These are phyloP conservation scores for Hyaloperonospora brassicae DNA, from an alignment of 352 stramenopile species.

Conservation along the genomic window DNA sequence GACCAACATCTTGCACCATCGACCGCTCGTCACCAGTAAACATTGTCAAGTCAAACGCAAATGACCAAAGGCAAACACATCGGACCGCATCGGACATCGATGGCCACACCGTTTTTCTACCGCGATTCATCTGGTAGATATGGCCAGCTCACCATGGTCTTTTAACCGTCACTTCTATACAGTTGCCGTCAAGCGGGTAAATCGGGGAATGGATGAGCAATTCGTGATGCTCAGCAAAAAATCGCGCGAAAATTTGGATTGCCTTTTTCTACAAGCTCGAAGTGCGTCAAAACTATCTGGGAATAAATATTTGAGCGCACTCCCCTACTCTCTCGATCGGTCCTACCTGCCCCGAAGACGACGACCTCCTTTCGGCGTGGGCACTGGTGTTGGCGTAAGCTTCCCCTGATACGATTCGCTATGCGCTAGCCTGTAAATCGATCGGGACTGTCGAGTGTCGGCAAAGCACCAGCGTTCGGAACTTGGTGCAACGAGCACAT, in stretches of 20 bases:
- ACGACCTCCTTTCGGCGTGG: constrained; percentile 4
- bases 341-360: constrained; percentile 5
- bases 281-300: constrained; percentile 35
- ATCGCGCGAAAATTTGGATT: constrained; percentile 25
- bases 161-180: no score
- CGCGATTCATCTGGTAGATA: no score
- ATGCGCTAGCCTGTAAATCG: constrained; percentile 11
- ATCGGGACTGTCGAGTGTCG: constrained; percentile 11
- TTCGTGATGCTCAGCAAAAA: constrained; percentile 1
- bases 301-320: constrained; percentile 39
- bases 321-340: constrained; percentile 12
- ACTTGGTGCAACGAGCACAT: constrained; percentile 45
- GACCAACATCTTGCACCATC: no score
- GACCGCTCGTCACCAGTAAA: no score
- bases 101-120: no score
- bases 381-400: constrained; percentile 5
- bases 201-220: no score
- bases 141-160: no score
- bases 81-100: no score
- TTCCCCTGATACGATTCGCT: constrained; percentile 13
- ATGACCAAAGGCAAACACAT: no score
- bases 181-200: no score
- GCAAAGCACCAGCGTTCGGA: constrained; percentile 7
- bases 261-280: constrained; percentile 34
- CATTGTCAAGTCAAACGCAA: no score